Evolutionary conservation across 805 yeast species (phyloP), one percentile per base, ranked within the genome.

Genomic region (Torulaspora maleeae): DNA sequence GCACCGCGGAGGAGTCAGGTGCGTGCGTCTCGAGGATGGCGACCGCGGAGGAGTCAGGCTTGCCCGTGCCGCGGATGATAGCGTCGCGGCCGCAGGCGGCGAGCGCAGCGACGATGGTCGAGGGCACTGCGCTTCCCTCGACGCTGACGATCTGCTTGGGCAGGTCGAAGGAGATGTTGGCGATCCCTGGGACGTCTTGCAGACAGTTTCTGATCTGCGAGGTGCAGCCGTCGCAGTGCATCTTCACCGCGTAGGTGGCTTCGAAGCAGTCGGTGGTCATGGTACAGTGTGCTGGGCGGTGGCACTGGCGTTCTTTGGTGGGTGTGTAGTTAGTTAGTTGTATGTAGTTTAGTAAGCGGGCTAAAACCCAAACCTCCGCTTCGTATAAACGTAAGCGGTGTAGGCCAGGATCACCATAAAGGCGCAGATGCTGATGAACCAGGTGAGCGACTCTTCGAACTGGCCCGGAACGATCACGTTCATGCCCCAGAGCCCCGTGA

Each of bases 401-500:
- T 70, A 59, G 1, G 82, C 79, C 53, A 78, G 68, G 1, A 68
- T 17, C 10, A 71, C 46, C 82, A 79, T 76, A 13, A 73, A 67
- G 0, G 59, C 47, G 6, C 73, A 58, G 24, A 79, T 78, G 19
- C 75, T 63, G 59, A 76, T 78, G 60, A 86, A 85, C 93, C 93
- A 85, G 2, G 63, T 55, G 50, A 85, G 64, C 5, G 79, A 75
- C n/a, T 74, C 77, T 6, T 68, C 66, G 22, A 73, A 77, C 63
- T 91, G 98, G 0, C 99, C 99, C 0, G 99, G 99, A 28, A 93
- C 99, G 9, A 87, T 58, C 53, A 93, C 95, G 69, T 93, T 93
- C 99, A 93, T 93, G 45, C 99, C 99, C 98, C 98, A 93, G 38
- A 93, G 69, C 16, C 99, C 99, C 0, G 99, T 93, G 17, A 93